These are phyloP conservation scores for Fragilariopsis cylindrus DNA, from an alignment of 108 stramenopile genomes.

Conservation along the genomic window DNA sequence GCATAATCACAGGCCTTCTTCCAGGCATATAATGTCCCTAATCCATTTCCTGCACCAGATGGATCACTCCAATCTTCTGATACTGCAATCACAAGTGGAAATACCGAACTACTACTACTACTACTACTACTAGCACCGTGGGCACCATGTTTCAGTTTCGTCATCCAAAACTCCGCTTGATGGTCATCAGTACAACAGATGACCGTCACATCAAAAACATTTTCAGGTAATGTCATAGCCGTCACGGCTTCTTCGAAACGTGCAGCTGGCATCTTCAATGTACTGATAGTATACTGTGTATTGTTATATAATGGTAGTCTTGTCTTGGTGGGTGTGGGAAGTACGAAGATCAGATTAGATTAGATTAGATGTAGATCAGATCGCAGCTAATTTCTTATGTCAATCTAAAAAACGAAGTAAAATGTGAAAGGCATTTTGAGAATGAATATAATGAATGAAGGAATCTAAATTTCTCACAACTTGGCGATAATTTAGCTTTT, in stretches of 20 bases:
- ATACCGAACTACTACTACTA: slow-evolving; percentile 13
- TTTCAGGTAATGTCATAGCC: slow-evolving; percentile 68
- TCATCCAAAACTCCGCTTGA: slow-evolving; percentile 98
- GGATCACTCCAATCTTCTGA: slow-evolving; percentile 91
- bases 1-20: slow-evolving; percentile 88
- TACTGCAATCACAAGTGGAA: slow-evolving; percentile 92
- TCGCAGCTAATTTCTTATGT: no score
- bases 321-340: neutral
- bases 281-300: neutral
- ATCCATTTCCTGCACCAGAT: slow-evolving; percentile 94
- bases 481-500: no score
- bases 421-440: no score
- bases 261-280: slow-evolving; percentile 15
- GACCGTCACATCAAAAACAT: slow-evolving; percentile 92
- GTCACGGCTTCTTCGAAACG: slow-evolving; percentile 71
- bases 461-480: no score
- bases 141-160: slow-evolving; percentile 56
- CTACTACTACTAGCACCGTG: neutral
- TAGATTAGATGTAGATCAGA: no score
- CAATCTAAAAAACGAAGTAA: no score
- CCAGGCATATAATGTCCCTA: slow-evolving; percentile 95
- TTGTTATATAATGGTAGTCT: neutral
- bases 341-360: neutral
- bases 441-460: no score
- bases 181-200: slow-evolving; percentile 94